Conservation (phyloP, 2,329 filamentous ascomycete species). For the Botrytis medusae region DNA sequence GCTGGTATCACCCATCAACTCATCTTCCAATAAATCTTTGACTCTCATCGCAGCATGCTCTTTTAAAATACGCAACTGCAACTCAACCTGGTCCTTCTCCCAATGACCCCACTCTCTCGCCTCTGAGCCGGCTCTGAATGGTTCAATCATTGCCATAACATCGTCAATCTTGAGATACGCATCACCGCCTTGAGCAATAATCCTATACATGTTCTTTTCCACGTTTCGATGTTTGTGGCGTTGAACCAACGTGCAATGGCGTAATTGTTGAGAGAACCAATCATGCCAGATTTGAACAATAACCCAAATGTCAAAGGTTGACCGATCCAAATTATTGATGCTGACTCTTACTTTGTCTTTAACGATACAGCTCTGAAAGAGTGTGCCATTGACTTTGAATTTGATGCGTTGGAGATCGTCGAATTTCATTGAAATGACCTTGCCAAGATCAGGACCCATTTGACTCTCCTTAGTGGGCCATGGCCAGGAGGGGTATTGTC, state of each 20-base stretch:
- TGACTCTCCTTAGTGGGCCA: constrained; percentile 8
- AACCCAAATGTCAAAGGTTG: constrained; percentile 34
- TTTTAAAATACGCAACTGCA: constrained; percentile 32
- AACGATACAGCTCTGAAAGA: constrained; percentile 26
- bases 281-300: constrained; percentile 33
- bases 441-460: background rate
- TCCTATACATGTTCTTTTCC: constrained; percentile 28
- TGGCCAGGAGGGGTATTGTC: constrained; percentile 28
- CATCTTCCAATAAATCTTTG: constrained; percentile 26
- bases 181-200: constrained; percentile 29
- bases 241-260: background rate
- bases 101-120: background rate
- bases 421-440: constrained; percentile 26
- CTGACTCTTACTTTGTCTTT: constrained; percentile 17
- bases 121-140: background rate
- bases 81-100: constrained; percentile 19
- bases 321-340: constrained; percentile 21
- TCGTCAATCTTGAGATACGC: constrained; percentile 27
- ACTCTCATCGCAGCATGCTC: constrained; percentile 28
- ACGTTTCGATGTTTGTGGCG: background rate
- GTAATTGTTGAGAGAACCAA: constrained; percentile 29
- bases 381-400: constrained; percentile 16
- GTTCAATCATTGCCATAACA: background rate
- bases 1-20: constrained; percentile 29
- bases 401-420: constrained; percentile 24